Evolutionary conservation across 73 alveolate species (phyloP), one percentile per base, ranked within the genome.

Genomic region (Durusdinium trenchii): DNA sequence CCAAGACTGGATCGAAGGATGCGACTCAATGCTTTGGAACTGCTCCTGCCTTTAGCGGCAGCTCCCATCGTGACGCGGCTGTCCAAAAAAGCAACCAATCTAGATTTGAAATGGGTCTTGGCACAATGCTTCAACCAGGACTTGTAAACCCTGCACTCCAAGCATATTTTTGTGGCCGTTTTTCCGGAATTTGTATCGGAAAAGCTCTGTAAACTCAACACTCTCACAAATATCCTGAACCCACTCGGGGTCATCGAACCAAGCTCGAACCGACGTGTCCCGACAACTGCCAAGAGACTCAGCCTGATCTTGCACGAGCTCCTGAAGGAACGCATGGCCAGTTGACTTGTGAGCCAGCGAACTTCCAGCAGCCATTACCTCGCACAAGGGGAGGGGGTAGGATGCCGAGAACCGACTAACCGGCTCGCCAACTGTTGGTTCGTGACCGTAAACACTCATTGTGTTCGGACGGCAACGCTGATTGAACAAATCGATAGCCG

Each of bases 141-240:
- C 45, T 90, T 90, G 54, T 67, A 69, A 16, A 51, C 97, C 1
- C 97, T 47, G 73, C 75, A 6, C 76, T 90, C 97, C 18, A 87
- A 45, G 26, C 45, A 76, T 38, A 43, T 76, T 76, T 32, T 43
- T 76, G 51, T 42, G 50, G 18, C 45, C 45, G 47, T 14, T 43
- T 0, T 2, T 43, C 30, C 23, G 16, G 54, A 83, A 83, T 28
- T 30, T 42, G 54, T 83, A 83, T n/a, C 94, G 30, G 12, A 83
- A 3, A 3, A 51, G 4, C 94, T 83, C 94, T 10, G 0, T 16
- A 43, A 51, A 83, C 23, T 83, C 42, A 0, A 83, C 3, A 23
- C 69, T 48, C 1, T 83, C 94, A 0, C 75, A 48, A 0, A 30
- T 0, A 36, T 83, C 94, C 0, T 36, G 75, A 4, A 83, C 35